Evolutionary conservation across 2,329 filamentous ascomycete species (phyloP), one percentile per base, ranked within the genome.

Genomic region (Aspergillus hortae): DNA sequence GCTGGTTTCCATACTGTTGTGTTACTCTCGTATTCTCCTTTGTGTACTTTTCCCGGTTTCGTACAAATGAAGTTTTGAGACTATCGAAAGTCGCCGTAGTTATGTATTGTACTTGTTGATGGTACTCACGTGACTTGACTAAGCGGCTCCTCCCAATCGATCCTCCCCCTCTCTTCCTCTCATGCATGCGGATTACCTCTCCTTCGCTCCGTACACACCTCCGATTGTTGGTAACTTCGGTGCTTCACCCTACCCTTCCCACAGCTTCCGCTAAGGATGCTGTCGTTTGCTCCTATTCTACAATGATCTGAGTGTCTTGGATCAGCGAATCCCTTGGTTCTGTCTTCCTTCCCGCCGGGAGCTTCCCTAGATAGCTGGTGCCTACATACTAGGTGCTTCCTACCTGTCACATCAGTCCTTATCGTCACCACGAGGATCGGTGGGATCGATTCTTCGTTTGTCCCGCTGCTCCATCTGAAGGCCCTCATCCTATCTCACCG

Each of bases 1-100:
- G 40, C n/a, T 21, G 40, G 23, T 43, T 43, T 25, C 35, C 35
- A 38, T 14, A 43, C 48, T 51, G 44, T 46, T 52, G 35, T 38
- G 9, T 32, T 23, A 5, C 6, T 45, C 17, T 33, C 15, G 32
- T 32, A 41, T 7, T n/a, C 7, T 12, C 25, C n/a, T 27, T 9
- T 32, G 46, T 40, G 14, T 38, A 7, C 12, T 38, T 11, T 38
- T 38, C 35, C 12, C 11, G 27, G 27, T 30, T 7, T 38, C 14
- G 14, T 38, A 6, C 35, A n/a, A n/a, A 38, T n/a, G 35, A 4
- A 38, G 35, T 38, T 9, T 30, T 4, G 3, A 30, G 23, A 23
- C 4, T 23, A 23, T 23, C 4, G 5, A 23, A 23, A 23, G 6
- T 10, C 27, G 27, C 11, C 11, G 27, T 10, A 6, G 5, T 6